These are phyloP conservation scores for Kuraishia cidri DNA, from an alignment of 805 yeast genomes.

Conservation along the genomic window DNA sequence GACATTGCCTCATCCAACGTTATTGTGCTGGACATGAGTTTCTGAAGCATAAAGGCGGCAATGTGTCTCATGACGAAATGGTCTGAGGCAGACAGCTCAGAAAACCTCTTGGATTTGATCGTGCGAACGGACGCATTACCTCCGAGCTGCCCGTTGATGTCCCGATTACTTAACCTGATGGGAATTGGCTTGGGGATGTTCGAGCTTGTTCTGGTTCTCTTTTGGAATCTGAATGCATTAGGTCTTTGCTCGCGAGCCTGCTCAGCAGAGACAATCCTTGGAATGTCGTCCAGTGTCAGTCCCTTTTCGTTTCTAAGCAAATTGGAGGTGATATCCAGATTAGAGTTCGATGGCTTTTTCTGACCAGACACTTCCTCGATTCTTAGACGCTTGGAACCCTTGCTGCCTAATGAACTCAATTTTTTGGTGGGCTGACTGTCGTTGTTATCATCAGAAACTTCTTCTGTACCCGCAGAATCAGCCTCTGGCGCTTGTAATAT, in stretches of 20 bases:
- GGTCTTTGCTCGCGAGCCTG: conserved; percentile 92
- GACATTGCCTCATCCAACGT: conserved; percentile 29
- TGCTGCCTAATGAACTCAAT: conserved; percentile 4
- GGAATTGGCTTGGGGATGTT: conserved; percentile 24
- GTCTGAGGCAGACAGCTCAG: conserved; percentile 53
- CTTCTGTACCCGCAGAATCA: conserved; percentile 20
- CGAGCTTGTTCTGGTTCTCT: conserved; percentile 21
- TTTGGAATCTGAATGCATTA: conserved; percentile 82
- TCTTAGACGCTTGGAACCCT: conserved; percentile 18
- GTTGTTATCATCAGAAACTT: conserved; percentile 9
- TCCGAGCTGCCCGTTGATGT: conserved; percentile 1
- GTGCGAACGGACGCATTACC: conserved; percentile 6
- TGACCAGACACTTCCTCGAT: conserved; percentile 16
- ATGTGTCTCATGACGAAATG: conserved; percentile 50
- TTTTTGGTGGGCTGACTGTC: not conserved
- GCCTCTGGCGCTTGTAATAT: conserved; percentile 57
- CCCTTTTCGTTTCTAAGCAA: conserved; percentile 74
- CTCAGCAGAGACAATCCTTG: conserved; percentile 93
- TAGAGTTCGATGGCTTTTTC: conserved; percentile 19
- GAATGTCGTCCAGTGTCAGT: conserved; percentile 90
- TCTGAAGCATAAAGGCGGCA: conserved; percentile 43
- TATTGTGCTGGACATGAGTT: conserved; percentile 15
- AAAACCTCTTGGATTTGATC: conserved; percentile 40
- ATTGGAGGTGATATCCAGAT: conserved; percentile 57
- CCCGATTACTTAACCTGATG: conserved; percentile 8